Conservation (phyloP, 352 stramenopile species). For the Phytopythium litorale region DNA sequence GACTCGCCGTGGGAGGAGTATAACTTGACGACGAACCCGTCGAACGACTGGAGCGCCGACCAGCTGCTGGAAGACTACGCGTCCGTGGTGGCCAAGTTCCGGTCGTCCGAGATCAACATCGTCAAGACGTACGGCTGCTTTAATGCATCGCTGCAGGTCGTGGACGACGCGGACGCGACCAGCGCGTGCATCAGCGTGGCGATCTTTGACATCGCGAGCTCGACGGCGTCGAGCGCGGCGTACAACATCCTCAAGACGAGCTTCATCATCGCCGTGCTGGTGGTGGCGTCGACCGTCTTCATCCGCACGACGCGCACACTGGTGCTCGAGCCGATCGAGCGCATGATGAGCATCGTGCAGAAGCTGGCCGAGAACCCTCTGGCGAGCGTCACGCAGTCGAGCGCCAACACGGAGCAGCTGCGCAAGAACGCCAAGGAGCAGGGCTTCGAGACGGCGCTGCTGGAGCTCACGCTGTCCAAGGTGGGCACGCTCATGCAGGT, state of each 20-base stretch:
- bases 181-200: conserved; percentile 69
- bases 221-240: conserved; percentile 38
- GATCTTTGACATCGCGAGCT: conserved; percentile 80
- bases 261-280: conserved; percentile 85
- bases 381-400: conserved; percentile 71
- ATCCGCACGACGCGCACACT: conserved; percentile 79
- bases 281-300: conserved; percentile 76
- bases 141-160: conserved; percentile 53
- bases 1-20: conserved; percentile 32
- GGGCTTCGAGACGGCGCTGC: conserved; percentile 69
- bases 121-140: conserved; percentile 78
- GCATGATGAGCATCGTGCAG: conserved; percentile 90
- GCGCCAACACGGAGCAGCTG: conserved; percentile 58
- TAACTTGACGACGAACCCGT: conserved; percentile 54
- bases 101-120: conserved; percentile 60
- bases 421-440: conserved; percentile 77
- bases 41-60: conserved; percentile 43
- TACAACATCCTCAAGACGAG: conserved; percentile 88
- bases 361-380: conserved; percentile 87
- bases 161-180: conserved; percentile 40
- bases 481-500: conserved; percentile 86
- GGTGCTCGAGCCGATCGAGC: conserved; percentile 88
- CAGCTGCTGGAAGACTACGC: conserved; percentile 38
- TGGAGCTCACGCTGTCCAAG: conserved; percentile 81
- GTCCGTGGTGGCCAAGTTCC: conserved; percentile 35